Evolutionary conservation across 2,329 filamentous ascomycete genomes (phyloP), one percentile per base, ranked within the genome.

Genomic region (Cladosporium sp.): DNA sequence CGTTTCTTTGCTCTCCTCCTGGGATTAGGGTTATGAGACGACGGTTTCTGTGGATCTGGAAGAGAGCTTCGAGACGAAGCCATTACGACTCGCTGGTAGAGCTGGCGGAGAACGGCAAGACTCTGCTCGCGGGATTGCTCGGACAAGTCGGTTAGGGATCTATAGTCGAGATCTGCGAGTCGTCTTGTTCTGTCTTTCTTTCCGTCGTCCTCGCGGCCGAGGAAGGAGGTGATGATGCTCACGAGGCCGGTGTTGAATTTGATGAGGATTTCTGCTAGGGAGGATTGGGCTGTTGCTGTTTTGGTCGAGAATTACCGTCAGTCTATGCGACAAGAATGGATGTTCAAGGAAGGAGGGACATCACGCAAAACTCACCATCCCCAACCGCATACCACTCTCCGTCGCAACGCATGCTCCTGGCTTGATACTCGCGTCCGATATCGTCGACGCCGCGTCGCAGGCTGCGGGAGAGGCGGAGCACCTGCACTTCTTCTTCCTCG

Each of bases 221-320:
- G 56, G 50, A 75, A 75, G 3, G 70, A 60, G 17, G 70, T 63
- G 47, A 76, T 74, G 56, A 76, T 74, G 50, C 61, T 59, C 7
- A 76, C 71, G 4, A 76, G 68, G 34, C 73, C 72, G 15, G 71
- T 72, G 54, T 76, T 76, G 22, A 76, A 61, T 54, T 67, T 73
- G 51, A 75, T 66, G 19, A 76, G 56, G 15, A 72, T 71, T 53
- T 71, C 70, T 9, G 71, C 69, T 17, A 76, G 70, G n/a, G 68
- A 70, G 3, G 68, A 68, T 52, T 74, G 72, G 13, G 73, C 73
- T 48, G 70, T 70, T 40, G 69, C 73, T 75, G 51, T 40, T 19
- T n/a, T n/a, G n/a, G n/a, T n/a, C n/a, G n/a, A n/a, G n/a, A n/a
- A n/a, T n/a, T n/a, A n/a, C n/a, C n/a, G n/a, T n/a, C n/a, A n/a